Evolutionary conservation across 352 stramenopile species (phyloP), one percentile per base, ranked within the genome.

Genomic region (Pythium biforme): DNA sequence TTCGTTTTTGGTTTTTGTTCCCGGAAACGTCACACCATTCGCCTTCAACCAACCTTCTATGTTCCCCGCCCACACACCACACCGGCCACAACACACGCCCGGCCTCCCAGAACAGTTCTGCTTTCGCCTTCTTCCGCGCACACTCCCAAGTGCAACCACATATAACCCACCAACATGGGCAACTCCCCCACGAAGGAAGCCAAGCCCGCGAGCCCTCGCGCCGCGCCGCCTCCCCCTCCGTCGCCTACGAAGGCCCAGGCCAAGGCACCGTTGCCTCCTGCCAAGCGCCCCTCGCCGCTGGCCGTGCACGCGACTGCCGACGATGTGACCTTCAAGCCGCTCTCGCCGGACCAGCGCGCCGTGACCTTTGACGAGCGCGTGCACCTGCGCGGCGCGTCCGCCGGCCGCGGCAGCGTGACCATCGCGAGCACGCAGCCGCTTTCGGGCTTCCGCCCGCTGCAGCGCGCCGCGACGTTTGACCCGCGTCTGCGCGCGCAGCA

Each of bases 361-460:
- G 69, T 88, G 43, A 94, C 85, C 2, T 94, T 94, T 50, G 85
- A 94, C 55, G 85, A 94, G 72, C 85, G 85, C 51, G 74, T 90
- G 52, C 84, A 92, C 53, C 45, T 91, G 50, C 62, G 55, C 23
- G 49, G 64, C 26, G 53, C n/a, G n/a, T n/a, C 73, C 54, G 69
- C 37, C 52, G 52, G 26, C 3, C 52, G 39, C 25, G 37, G 51
- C 33, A 23, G 52, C 53, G 73, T 88, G 59, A 86, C 73, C 34
- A 72, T 86, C 40, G 76, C 76, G 0, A 58, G 55, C 29, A 69
- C 75, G 52, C 74, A 76, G 39, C 73, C 77, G 53, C 73, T 86
- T 58, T 88, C 81, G 47, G 81, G 70, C 49, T 93, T 93, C 69
- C 81, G 79, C 1, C 80, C 80, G 55, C 73, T 92, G 43, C 79